Conservation (phyloP, 441 rosid genomes). For the Daphne laureola region DNA sequence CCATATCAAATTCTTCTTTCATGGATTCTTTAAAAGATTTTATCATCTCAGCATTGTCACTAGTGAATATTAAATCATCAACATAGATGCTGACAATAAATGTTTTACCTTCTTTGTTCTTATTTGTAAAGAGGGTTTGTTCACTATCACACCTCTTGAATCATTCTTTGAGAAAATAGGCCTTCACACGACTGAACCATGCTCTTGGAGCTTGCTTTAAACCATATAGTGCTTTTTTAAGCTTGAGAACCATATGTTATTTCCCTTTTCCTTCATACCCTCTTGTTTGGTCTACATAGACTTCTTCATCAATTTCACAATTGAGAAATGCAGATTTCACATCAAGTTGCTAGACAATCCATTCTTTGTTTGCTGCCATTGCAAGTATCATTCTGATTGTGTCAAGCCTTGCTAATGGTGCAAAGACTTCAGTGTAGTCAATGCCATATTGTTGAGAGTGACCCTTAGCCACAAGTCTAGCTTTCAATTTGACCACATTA, state of each 20-base stretch:
- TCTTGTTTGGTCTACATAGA: neutral
- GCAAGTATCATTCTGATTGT: neutral
- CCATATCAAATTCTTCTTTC: too few species aligned
- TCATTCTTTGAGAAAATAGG: neutral
- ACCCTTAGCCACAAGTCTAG: neutral
- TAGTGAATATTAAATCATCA: neutral
- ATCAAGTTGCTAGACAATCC: neutral
- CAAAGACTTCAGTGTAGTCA: neutral
- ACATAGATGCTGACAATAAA: neutral
- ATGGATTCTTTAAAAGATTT: too few species aligned
- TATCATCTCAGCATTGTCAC: too few species aligned
- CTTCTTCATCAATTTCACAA: neutral
- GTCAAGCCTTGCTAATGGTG: neutral
- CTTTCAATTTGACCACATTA: neutral
- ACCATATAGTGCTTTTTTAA: conserved; percentile 1
- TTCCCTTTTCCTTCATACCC: neutral
- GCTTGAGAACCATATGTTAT: neutral
- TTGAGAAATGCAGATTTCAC: neutral
- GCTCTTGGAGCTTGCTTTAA: neutral
- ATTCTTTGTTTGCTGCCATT: neutral
- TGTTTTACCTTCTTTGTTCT: neutral
- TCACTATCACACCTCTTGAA: neutral
- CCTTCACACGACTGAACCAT: neutral
- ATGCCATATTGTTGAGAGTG: neutral
- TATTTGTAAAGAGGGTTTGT: neutral